Conservation (phyloP, 768 basidiomycete genomes). For the Pleurotus tuoliensis region DNA sequence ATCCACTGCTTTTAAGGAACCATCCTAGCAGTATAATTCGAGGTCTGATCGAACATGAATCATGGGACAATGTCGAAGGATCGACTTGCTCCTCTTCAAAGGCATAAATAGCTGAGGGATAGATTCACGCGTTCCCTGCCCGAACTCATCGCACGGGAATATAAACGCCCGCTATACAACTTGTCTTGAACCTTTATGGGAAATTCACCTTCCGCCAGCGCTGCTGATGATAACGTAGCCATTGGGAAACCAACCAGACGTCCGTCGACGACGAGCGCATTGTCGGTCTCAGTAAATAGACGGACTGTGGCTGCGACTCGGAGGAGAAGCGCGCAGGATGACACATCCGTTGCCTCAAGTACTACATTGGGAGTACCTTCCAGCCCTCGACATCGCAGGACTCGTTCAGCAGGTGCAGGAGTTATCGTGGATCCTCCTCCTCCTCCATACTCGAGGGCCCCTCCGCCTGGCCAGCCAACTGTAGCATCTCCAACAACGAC, state of each 20-base stretch:
- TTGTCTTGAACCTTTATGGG: conserved; percentile 10
- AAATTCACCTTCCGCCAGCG: conserved; percentile 9
- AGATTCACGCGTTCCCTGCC: not conserved
- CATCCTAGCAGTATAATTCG: no score
- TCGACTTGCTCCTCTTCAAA: no score
- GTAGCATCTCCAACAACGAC: not conserved
- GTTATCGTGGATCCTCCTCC: conserved; percentile 7
- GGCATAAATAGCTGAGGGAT: not conserved
- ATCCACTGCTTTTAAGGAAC: no score
- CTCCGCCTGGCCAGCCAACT: not conserved
- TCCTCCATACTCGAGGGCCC: conserved; percentile 6
- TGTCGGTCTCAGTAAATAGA: not conserved
- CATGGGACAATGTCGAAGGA: no score
- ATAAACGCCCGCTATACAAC: not conserved
- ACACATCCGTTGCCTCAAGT: not conserved
- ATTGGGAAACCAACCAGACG: conserved; percentile 1
- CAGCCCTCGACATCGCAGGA: conserved; percentile 6
- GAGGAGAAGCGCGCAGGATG: not conserved
- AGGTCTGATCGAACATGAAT: no score
- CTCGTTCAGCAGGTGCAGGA: conserved; percentile 5
- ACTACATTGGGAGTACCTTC: not conserved
- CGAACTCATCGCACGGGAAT: not conserved
- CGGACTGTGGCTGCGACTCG: not conserved
- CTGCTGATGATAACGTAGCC: not conserved
- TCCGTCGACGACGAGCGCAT: not conserved